Evolutionary conservation across 164 flowering plant genomes (phyloP).

Genomic region (Tetrastigma voinierianum): DNA sequence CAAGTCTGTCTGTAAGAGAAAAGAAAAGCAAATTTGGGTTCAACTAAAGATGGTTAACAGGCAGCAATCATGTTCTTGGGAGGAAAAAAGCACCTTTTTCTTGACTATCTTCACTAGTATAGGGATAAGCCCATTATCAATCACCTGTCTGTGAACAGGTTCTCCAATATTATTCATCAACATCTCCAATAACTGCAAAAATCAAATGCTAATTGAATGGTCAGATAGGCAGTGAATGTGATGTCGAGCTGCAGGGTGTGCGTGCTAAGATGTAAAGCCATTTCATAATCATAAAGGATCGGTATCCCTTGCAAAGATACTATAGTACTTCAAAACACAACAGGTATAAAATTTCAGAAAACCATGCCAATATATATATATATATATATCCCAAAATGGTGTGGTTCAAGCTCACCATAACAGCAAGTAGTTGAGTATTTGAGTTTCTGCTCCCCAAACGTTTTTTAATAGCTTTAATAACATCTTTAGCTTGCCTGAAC

Average conservation of each 20-base stretch:
- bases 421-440: slow-evolving; percentile 68
- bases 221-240: neutral
- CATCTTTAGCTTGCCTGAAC: slow-evolving; percentile 72
- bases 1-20: slow-evolving; percentile 58
- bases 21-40: neutral
- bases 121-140: slow-evolving; percentile 72
- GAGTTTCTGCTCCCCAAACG: slow-evolving; percentile 69
- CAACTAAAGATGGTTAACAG: neutral
- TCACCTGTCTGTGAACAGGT: slow-evolving; percentile 69
- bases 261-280: too few relatives aligned
- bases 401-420: slow-evolving; percentile 43
- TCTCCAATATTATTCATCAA: slow-evolving; percentile 96
- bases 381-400: neutral
- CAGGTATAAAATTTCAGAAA: neutral
- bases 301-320: neutral
- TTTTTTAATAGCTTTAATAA: slow-evolving; percentile 75
- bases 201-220: slow-evolving; percentile 8
- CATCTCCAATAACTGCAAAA: slow-evolving; percentile 85
- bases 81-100: slow-evolving; percentile 68
- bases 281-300: neutral
- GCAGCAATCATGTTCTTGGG: neutral
- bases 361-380: neutral
- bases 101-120: slow-evolving; percentile 92
- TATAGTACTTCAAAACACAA: neutral
- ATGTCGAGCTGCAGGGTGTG: neutral